These are phyloP conservation scores for Globisporangium middletonii DNA, from an alignment of 352 stramenopile species.

Conservation along the genomic window DNA sequence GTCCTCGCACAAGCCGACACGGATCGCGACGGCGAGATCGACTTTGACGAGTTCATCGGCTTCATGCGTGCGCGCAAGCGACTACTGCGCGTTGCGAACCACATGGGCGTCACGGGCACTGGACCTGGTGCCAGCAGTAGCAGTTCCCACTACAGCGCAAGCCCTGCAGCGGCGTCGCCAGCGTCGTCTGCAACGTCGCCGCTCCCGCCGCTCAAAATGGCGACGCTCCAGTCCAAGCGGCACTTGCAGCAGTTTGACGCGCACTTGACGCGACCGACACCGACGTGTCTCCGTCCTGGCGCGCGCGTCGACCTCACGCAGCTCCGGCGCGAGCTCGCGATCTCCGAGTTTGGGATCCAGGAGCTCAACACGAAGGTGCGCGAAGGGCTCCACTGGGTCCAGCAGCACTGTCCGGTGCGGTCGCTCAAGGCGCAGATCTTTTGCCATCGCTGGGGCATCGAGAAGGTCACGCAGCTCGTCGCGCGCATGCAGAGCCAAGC, in stretches of 20 bases:
- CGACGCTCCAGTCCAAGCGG: slow-evolving; percentile 36
- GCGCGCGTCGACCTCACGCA: slow-evolving; percentile 42
- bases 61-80: slow-evolving; percentile 79
- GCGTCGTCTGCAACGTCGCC: slow-evolving; percentile 12
- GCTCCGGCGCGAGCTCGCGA: slow-evolving; percentile 66
- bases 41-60: slow-evolving; percentile 73
- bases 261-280: slow-evolving; percentile 44
- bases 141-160: background rate
- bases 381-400: slow-evolving; percentile 82
- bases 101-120: slow-evolving; percentile 45
- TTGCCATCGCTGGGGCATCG: slow-evolving; percentile 79
- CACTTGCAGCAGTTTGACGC: slow-evolving; percentile 38
- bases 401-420: slow-evolving; percentile 75
- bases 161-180: slow-evolving; percentile 1
- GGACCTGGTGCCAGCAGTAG: slow-evolving; percentile 12
- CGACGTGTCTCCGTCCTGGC: slow-evolving; percentile 47
- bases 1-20: slow-evolving; percentile 65
- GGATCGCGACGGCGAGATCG: slow-evolving; percentile 67
- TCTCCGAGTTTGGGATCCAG: slow-evolving; percentile 76
- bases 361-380: slow-evolving; percentile 65
- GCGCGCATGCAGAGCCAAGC: slow-evolving; percentile 58
- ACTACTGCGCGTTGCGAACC: slow-evolving; percentile 59
- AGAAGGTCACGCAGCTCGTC: slow-evolving; percentile 79
- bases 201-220: slow-evolving; percentile 59
- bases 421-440: slow-evolving; percentile 81